Percentiles rank a stretch among this genome's conserved stretches.
These are phyloP conservation scores for Beta corolliflora DNA, from an alignment of 179 eudicot species.

Conservation along the genomic window DNA sequence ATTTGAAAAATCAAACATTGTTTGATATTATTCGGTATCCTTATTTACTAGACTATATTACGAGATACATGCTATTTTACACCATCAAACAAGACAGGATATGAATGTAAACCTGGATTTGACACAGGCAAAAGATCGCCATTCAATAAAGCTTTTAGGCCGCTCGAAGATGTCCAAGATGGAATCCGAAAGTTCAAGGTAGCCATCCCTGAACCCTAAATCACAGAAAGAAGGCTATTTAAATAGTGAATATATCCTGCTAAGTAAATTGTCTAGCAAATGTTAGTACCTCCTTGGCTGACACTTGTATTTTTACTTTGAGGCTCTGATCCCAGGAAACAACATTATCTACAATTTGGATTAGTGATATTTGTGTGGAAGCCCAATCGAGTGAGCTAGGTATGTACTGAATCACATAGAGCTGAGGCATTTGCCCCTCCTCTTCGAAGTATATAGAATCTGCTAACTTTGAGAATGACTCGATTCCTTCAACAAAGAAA, in stretches of 20 bases:
- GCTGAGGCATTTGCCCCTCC: conserved; percentile 47
- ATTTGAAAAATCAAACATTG: background rate
- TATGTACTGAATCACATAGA: conserved; percentile 78
- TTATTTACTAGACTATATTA: no score
- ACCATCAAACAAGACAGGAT: background rate
- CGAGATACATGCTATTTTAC: background rate
- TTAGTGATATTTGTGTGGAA: conserved; percentile 44
- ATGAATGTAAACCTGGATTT: conserved; percentile 48
- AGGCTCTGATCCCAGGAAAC: conserved; percentile 64
- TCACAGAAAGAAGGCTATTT: background rate
- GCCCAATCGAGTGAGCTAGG: conserved; percentile 69
- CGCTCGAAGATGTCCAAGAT: conserved; percentile 56
- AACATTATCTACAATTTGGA: conserved; percentile 51
- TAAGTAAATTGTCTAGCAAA: no score
- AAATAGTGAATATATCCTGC: background rate
- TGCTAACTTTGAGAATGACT: conserved; percentile 91
- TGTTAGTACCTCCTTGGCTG: conserved; percentile 36
- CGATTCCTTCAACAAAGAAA: conserved; percentile 54
- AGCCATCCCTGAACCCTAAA: conserved; percentile 38
- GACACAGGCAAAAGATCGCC: conserved; percentile 42
- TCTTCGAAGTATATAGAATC: conserved; percentile 93
- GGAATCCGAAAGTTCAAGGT: conserved; percentile 78
- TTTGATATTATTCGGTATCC: no score
- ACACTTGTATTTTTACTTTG: conserved; percentile 45
- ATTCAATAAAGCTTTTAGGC: conserved; percentile 58